These are phyloP conservation scores for Circinella umbellata DNA, from an alignment of 371 early-diverging fungal species.

Conservation along the genomic window DNA sequence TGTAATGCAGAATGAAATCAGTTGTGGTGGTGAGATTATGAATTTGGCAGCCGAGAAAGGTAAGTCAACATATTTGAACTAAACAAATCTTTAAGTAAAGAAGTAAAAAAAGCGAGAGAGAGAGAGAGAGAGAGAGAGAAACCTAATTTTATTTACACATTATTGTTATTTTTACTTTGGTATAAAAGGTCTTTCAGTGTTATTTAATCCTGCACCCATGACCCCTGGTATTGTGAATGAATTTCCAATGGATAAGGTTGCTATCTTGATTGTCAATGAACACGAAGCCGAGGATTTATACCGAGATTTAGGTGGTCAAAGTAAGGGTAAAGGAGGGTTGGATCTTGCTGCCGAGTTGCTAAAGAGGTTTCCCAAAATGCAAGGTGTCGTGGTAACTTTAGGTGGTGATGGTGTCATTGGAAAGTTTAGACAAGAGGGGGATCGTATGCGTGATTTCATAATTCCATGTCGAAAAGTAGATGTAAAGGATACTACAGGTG, in stretches of 20 bases:
- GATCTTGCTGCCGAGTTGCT: slow-evolving; percentile 50
- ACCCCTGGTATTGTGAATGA: slow-evolving; percentile 53
- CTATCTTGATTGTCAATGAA: slow-evolving; percentile 84
- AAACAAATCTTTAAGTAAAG: too few relatives aligned
- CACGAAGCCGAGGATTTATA: slow-evolving; percentile 68
- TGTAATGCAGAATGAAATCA: slow-evolving; percentile 88
- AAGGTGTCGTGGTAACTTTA: slow-evolving; percentile 74
- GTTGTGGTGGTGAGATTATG: slow-evolving; percentile 71
- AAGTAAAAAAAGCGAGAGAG: too few relatives aligned
- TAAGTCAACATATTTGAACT: background rate
- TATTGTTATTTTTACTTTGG: too few relatives aligned
- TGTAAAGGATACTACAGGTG: slow-evolving; percentile 76
- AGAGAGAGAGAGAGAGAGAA: too few relatives aligned
- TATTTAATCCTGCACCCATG: slow-evolving; percentile 91
- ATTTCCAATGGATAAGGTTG: slow-evolving; percentile 68
- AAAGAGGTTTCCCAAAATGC: slow-evolving; percentile 45
- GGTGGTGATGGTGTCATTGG: slow-evolving; percentile 73
- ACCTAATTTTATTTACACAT: too few relatives aligned
- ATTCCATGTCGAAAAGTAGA: slow-evolving; percentile 50
- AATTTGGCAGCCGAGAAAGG: slow-evolving; percentile 47
- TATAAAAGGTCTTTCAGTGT: slow-evolving; percentile 61
- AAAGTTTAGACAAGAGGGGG: slow-evolving; percentile 42
- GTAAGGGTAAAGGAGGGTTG: slow-evolving; percentile 22
- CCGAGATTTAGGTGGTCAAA: slow-evolving; percentile 30
- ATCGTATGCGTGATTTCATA: slow-evolving; percentile 35